phyloP scores from a whole-genome alignment of 1,284 basidiomycete genomes.

The Cutaneotrichosporon cutaneum region DNA sequence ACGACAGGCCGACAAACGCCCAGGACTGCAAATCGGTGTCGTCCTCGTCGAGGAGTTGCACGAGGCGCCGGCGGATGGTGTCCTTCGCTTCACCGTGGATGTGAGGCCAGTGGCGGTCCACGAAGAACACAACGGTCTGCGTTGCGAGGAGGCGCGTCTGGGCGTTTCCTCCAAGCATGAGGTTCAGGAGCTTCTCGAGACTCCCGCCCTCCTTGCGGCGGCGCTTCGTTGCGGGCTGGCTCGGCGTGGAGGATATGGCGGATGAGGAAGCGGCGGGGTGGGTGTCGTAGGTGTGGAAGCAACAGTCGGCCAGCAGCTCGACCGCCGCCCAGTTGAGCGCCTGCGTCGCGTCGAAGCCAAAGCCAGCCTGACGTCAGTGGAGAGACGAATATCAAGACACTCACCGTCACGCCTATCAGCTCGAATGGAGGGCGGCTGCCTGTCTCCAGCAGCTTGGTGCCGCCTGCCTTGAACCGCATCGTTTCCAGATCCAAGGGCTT shows the following conservation, averaged over 20 bases:
- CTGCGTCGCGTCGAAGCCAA: conserved; percentile 67
- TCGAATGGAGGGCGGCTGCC: conserved; percentile 27
- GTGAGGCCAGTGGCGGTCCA: conserved; percentile 68
- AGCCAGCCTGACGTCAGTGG: conserved; percentile 58
- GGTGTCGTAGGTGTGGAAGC: conserved; percentile 53
- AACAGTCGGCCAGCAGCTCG: conserved; percentile 79
- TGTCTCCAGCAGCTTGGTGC: background rate
- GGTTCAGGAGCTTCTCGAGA: conserved; percentile 60
- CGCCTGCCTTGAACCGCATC: conserved; percentile 12
- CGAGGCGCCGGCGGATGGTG: conserved; percentile 60
- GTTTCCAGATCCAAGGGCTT: conserved; percentile 61
- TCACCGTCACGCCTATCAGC: conserved; percentile 26
- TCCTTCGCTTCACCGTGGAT: conserved; percentile 62
- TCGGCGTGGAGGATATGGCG: background rate
- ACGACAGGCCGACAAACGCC: conserved; percentile 74
- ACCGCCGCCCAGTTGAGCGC: conserved; percentile 77
- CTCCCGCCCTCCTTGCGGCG: conserved; percentile 53
- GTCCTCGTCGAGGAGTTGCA: conserved; percentile 64
- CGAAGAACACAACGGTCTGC: conserved; percentile 79
- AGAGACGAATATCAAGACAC: too few relatives aligned
- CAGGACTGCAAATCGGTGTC: conserved; percentile 71
- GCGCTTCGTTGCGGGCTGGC: conserved; percentile 54
- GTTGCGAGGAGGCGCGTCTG: conserved; percentile 58
- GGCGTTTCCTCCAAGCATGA: conserved; percentile 54
- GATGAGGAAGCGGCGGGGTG: background rate